These are phyloP conservation scores for Oligophagozyma castellii DNA, from an alignment of 1,139 yeast genomes.

Conservation along the genomic window DNA sequence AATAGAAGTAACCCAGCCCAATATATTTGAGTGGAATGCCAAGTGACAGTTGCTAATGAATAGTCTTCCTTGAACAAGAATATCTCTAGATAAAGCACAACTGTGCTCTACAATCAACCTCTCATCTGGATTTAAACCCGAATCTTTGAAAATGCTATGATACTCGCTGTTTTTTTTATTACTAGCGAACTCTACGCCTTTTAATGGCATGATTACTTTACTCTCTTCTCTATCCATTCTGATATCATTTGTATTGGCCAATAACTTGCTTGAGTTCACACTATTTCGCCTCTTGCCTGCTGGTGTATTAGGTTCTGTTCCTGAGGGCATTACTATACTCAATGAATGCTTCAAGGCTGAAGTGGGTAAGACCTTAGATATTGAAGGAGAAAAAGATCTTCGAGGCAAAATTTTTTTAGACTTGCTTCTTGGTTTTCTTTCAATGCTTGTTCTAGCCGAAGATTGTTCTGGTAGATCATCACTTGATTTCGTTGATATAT, in stretches of 20 bases:
- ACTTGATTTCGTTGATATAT: background rate
- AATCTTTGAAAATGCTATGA: conserved; percentile 43
- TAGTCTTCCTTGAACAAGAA: conserved; percentile 57
- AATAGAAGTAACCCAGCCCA: conserved; percentile 60
- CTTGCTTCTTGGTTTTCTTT: conserved; percentile 16
- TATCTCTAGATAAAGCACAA: conserved; percentile 62
- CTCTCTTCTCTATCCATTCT: conserved; percentile 3
- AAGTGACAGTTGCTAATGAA: conserved; percentile 46
- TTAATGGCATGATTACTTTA: conserved; percentile 10
- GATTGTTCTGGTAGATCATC: background rate
- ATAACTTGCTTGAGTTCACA: conserved; percentile 9
- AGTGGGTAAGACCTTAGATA: conserved; percentile 14
- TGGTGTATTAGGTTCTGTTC: conserved; percentile 6
- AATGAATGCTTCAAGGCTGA: no score
- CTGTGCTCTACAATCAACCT: conserved; percentile 48
- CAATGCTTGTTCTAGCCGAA: conserved; percentile 3
- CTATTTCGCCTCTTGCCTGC: conserved; percentile 10
- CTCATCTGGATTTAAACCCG: conserved; percentile 36
- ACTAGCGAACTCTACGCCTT: conserved; percentile 22
- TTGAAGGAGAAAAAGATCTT: conserved; percentile 20
- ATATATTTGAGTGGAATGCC: conserved; percentile 58
- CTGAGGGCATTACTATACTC: conserved; percentile 19
- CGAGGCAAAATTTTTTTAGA: conserved; percentile 15
- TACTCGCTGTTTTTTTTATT: conserved; percentile 46
- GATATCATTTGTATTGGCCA: conserved; percentile 5